Base-by-base conservation (phyloP, 1,139 yeast genomes). In the Hyphopichia pseudoburtonii region DNA sequence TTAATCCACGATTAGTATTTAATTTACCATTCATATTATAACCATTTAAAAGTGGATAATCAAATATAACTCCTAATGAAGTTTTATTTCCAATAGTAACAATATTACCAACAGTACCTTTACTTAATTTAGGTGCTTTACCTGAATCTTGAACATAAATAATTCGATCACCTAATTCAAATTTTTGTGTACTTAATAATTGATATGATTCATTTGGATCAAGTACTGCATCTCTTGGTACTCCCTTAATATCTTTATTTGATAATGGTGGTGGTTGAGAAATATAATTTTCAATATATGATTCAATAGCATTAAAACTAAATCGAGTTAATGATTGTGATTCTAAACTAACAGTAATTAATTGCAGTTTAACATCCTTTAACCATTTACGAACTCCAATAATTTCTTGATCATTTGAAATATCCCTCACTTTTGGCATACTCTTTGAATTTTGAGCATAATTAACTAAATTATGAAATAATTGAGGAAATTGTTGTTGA, bases 61-160 rank as follows among this genome's bases (percentile, higher is more conserved):
- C 99, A 69, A 92, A 94, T 30, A 92, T 62, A 35, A 94, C 82
- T 45, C 86, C 90, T 45, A 86, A 64, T 8, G 73, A 69, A 22
- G 70, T 72, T 50, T 74, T 70, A 28, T 78, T 68, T 2, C 87
- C 87, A 37, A 75, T 61, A 22, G 88, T 78, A 32, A 78, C 78
- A 46, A 86, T 81, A 4, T 92, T 89, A 37, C 86, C 85, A 38
- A 92, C 95, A 1, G 97, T 89, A 56, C 99, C 99, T 51, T 86
- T 84, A 17, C 89, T 76, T 54, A 85, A 87, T 40, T 82, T 65
- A 25, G 97, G 96, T 12, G 90, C 96, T 54, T 88, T 89, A 40
- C 97, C 97, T 27, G 86, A 82, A 51, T 83, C 88, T 52, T 86
- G 84, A 17, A 89, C 86, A 50, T 87, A 89, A 24, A 86, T 78